phyloP scores from a whole-genome alignment of 2,329 filamentous ascomycete species.

The Diaporthe longicolla region DNA sequence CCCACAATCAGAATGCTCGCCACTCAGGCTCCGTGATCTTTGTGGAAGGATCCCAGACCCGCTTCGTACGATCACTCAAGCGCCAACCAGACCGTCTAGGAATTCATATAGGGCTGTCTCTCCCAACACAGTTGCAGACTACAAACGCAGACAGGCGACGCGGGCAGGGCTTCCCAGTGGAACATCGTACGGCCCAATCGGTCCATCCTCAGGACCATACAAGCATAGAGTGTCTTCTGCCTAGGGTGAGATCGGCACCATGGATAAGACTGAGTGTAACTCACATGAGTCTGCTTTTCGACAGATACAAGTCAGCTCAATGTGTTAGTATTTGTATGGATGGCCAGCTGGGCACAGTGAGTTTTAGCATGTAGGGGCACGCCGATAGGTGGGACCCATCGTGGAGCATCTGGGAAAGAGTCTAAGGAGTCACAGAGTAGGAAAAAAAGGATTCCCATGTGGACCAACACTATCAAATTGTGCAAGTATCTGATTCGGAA shows the following conservation, averaged over 20 bases:
- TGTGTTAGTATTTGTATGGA: background rate
- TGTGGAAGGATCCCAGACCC: background rate
- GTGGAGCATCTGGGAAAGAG: background rate
- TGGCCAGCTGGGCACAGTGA: background rate
- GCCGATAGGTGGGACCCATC: fast-evolving
- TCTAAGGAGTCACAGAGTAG: background rate
- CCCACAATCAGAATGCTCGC: background rate
- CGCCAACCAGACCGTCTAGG: background rate
- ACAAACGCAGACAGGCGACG: background rate
- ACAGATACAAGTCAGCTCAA: too few relatives aligned
- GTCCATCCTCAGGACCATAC: background rate
- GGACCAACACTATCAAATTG: background rate
- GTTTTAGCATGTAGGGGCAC: background rate
- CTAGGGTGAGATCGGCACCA: background rate
- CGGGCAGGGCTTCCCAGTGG: too few relatives aligned
- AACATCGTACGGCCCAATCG: background rate
- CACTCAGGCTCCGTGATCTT: background rate
- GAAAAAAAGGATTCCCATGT: background rate
- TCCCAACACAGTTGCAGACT: too few relatives aligned
- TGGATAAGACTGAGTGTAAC: too few relatives aligned
- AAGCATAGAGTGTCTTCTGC: background rate
- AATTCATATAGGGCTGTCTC: background rate
- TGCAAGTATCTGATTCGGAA: background rate
- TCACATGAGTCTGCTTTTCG: too few relatives aligned
- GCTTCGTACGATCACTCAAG: background rate